Evolutionary conservation across 768 basidiomycete genomes (phyloP).

Genomic region (Suillus discolor): DNA sequence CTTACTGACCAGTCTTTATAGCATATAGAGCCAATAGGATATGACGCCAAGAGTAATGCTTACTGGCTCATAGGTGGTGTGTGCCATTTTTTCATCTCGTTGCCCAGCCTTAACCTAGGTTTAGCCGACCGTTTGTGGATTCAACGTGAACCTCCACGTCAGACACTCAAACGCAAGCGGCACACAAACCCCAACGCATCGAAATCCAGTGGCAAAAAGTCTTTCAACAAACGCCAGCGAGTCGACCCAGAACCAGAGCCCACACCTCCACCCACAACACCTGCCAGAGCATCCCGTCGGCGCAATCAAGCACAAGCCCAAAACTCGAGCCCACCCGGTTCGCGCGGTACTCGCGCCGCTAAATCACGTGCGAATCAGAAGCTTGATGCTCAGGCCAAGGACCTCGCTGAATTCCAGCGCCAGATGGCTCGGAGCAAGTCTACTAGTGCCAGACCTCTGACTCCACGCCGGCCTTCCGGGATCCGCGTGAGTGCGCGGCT

Average conservation of each 20-base stretch:
- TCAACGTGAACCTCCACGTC: slow-evolving; percentile 66
- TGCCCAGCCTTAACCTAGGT: slow-evolving; percentile 2
- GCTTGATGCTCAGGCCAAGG: slow-evolving; percentile 68
- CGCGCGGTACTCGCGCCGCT: slow-evolving; percentile 60
- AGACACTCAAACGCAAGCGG: slow-evolving; percentile 44
- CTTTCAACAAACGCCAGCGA: slow-evolving; percentile 31
- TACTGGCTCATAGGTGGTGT: slow-evolving; percentile 86
- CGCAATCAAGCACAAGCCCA: slow-evolving; percentile 13
- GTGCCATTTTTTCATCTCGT: slow-evolving; percentile 21
- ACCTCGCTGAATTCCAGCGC: slow-evolving; percentile 63
- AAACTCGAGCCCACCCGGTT: slow-evolving; percentile 26
- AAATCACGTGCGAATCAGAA: slow-evolving; percentile 73
- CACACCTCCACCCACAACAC: slow-evolving; percentile 11
- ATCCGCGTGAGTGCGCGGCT: slow-evolving; percentile 70
- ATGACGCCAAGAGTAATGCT: slow-evolving; percentile 74
- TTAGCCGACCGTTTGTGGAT: slow-evolving; percentile 85
- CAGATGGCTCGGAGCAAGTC: slow-evolving; percentile 33
- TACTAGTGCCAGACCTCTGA: slow-evolving; percentile 15
- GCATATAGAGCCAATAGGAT: slow-evolving; percentile 87
- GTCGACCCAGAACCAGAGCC: slow-evolving; percentile 9
- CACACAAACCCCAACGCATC: slow-evolving; percentile 35
- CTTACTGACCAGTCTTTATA: slow-evolving; percentile 32
- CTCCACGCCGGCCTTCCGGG: slow-evolving; percentile 44
- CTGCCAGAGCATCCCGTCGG: slow-evolving; percentile 17
- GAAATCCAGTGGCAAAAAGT: slow-evolving; percentile 22